These are phyloP conservation scores for Primulina huaijiensis DNA, from an alignment of 257 asterid genomes.

Conservation along the genomic window DNA sequence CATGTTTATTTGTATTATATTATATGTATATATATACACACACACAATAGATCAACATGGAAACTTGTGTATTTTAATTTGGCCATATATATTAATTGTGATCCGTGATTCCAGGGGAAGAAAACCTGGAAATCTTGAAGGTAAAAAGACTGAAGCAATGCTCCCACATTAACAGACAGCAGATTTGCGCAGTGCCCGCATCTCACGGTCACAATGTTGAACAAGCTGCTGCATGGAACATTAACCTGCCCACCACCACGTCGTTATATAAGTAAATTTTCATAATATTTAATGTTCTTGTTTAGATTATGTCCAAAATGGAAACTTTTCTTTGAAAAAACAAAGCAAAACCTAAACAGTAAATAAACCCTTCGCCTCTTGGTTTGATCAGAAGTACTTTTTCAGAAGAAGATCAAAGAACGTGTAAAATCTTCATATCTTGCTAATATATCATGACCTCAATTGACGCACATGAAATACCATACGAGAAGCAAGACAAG, in stretches of 20 bases:
- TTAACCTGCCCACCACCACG: conserved; percentile 52
- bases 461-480: neutral
- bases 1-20: too few relatives aligned
- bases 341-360: neutral
- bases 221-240: conserved; percentile 79
- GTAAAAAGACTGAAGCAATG: conserved; percentile 63
- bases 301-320: neutral
- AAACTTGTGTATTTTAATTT: neutral
- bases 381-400: too few relatives aligned
- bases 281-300: neutral
- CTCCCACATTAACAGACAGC: conserved; percentile 76
- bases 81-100: neutral
- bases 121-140: conserved; percentile 75
- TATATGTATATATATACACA: too few relatives aligned
- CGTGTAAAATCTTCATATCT: too few relatives aligned
- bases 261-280: neutral
- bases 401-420: too few relatives aligned
- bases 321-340: neutral
- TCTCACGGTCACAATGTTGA: conserved; percentile 74
- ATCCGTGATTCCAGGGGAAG: neutral
- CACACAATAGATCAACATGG: neutral
- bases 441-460: too few relatives aligned
- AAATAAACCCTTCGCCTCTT: neutral
- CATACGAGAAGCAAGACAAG: neutral
- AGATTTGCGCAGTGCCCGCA: conserved; percentile 90